Conservation (phyloP, 139 green algal genomes). For the Micractinium conductrix region DNA sequence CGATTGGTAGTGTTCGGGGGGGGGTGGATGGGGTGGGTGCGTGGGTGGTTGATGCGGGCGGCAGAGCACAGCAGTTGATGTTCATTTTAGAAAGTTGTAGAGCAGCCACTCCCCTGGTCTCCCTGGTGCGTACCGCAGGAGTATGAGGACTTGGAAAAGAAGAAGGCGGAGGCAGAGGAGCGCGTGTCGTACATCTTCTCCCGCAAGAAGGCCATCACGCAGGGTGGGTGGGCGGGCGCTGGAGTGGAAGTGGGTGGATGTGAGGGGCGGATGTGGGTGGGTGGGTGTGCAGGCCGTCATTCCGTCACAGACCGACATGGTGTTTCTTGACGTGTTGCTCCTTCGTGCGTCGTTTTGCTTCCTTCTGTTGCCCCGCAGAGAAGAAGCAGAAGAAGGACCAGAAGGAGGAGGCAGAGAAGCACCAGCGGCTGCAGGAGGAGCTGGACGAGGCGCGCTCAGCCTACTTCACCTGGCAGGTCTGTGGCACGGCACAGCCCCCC, state of each 20-base stretch:
- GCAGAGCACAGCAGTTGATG: too few species aligned
- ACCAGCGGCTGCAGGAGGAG: conserved; percentile 75
- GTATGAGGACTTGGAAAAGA: conserved; percentile 77
- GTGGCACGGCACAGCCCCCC: too few species aligned
- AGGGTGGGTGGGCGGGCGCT: conserved; percentile 14
- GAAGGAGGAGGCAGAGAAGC: conserved; percentile 96
- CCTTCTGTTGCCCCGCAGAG: too few species aligned
- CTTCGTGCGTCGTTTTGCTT: too few species aligned
- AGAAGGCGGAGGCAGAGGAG: conserved; percentile 70
- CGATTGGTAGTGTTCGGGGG: too few species aligned
- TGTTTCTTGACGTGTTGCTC: neutral
- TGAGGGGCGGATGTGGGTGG: neutral
- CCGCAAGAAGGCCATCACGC: conserved; percentile 77
- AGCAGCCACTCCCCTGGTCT: too few species aligned
- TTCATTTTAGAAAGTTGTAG: too few species aligned
- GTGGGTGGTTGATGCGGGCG: too few species aligned
- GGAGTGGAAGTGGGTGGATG: neutral
- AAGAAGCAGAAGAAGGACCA: conserved; percentile 95
- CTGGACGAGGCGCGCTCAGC: conserved; percentile 52
- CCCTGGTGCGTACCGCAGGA: neutral
- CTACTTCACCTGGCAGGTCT: conserved; percentile 43
- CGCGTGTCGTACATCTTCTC: conserved; percentile 68
- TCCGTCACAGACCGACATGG: neutral
- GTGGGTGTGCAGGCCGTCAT: neutral
- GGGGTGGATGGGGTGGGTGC: too few species aligned